Percentiles rank a stretch among this genome's conserved stretches.
These are phyloP conservation scores for Aspergillus cavernicola DNA, from an alignment of 495 filamentous ascomycete species.

Conservation along the genomic window DNA sequence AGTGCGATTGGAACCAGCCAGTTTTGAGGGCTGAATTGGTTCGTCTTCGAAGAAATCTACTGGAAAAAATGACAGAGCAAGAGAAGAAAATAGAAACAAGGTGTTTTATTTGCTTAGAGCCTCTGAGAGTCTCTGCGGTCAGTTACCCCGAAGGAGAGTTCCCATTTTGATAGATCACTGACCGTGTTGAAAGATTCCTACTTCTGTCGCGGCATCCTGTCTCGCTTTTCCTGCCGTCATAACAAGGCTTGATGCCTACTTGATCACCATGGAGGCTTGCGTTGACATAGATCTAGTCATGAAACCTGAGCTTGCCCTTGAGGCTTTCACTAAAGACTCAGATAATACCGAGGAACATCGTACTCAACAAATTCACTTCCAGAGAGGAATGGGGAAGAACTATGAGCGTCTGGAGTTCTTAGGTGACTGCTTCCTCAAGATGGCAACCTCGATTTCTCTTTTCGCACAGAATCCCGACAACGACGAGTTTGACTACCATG, in stretches of 20 bases:
- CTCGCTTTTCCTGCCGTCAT: conserved; percentile 79
- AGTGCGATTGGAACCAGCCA: conserved; percentile 62
- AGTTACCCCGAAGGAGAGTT: conserved; percentile 25
- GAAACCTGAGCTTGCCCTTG: conserved; percentile 68
- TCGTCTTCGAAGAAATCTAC: conserved; percentile 72
- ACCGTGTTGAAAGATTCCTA: conserved; percentile 54
- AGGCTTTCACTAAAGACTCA: conserved; percentile 92
- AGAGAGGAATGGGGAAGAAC: conserved; percentile 90
- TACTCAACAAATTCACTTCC: conserved; percentile 66
- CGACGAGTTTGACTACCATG: conserved; percentile 85
- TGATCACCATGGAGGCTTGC: conserved; percentile 75
- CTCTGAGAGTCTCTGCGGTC: conserved; percentile 72
- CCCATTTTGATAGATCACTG: background rate
- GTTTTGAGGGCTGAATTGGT: conserved; percentile 73
- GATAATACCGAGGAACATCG: conserved; percentile 82
- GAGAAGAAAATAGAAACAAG: conserved; percentile 42
- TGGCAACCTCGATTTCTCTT: conserved; percentile 85
- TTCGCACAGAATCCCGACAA: conserved; percentile 71
- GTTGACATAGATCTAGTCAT: conserved; percentile 56
- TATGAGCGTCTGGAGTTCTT: conserved; percentile 95
- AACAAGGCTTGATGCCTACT: conserved; percentile 72
- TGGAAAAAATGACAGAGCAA: conserved; percentile 58
- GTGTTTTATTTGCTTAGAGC: conserved; percentile 53
- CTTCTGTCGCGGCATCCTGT: conserved; percentile 60
- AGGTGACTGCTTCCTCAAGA: conserved; percentile 92